Percentiles rank a stretch among this genome's conserved stretches.
Conservation (phyloP, 2,329 filamentous ascomycete species). For the Aspergillus felis region DNA sequence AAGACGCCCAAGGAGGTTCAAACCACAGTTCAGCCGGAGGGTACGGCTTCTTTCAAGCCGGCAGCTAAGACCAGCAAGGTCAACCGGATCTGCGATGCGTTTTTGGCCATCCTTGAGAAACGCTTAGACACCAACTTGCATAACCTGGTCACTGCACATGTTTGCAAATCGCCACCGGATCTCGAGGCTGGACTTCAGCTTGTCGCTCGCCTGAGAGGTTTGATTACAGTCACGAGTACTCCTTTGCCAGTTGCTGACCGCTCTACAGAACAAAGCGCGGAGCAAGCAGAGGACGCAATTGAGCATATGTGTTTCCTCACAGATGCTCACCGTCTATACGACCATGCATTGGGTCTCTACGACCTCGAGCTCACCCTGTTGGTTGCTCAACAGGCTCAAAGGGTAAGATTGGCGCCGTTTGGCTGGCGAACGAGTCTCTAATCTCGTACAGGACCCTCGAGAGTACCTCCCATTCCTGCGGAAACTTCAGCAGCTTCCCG, state of each 20-base stretch:
- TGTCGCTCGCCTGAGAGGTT: constrained; percentile 65
- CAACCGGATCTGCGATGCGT: constrained; percentile 82
- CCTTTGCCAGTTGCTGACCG: constrained; percentile 12
- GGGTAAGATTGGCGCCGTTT: constrained; percentile 40
- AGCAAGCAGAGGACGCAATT: constrained; percentile 79
- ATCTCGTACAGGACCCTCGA: constrained; percentile 64
- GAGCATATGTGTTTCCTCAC: constrained; percentile 98
- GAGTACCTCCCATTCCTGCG: constrained; percentile 96
- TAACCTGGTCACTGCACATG: constrained; percentile 89
- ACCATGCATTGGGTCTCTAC: constrained; percentile 85
- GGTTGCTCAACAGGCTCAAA: constrained; percentile 92
- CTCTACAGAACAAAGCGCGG: constrained; percentile 54
- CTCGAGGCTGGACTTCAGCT: constrained; percentile 78
- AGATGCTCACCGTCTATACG: constrained; percentile 87
- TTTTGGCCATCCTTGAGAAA: constrained; percentile 64
- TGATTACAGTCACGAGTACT: constrained; percentile 7
- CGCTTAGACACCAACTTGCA: constrained; percentile 67
- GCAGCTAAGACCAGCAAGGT: constrained; percentile 57
- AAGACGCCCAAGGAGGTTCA: constrained; percentile 38
- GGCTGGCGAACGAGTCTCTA: constrained; percentile 3
- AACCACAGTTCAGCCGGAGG: constrained; percentile 22
- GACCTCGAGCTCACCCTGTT: constrained; percentile 84
- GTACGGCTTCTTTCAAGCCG: constrained; percentile 10
- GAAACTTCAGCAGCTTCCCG: constrained; percentile 70
- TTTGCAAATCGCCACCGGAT: constrained; percentile 89